Evolutionary conservation across 495 filamentous ascomycete genomes (phyloP), one percentile per base, ranked within the genome.

Genomic region (Aspergillus conjunctus): DNA sequence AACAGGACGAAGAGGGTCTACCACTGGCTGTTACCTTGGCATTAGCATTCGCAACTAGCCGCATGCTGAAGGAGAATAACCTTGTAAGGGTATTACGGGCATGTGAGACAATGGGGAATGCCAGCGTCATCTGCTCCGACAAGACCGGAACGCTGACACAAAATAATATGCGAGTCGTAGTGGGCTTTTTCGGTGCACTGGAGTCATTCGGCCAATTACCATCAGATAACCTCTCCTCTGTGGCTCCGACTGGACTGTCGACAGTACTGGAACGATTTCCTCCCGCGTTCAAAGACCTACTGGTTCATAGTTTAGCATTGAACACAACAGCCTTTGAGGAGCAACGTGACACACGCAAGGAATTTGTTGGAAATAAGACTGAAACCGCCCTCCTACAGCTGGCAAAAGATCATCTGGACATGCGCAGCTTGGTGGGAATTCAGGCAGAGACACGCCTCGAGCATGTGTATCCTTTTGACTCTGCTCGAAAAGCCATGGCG

Each of bases 51-150:
- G 87, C 87, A 15, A 89, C 87, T 1, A 88, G 82, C 51, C 78
- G 83, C 32, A 88, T 89, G 86, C 74, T 87, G 51, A 87, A 87
- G 60, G 87, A 88, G 67, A 85, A 87, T 66, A 89, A 89, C 55
- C 75, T 89, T 12, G 87, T 89, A 17, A 83, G 87, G 31, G 71
- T 87, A 20, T 77, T 89, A 20, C 78, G 82, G 15, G 85, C 86
- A 21, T 89, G 87, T 66, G 87, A 89, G 61, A 88, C 86, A 18
- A 89, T 89, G 87, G 87, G 87, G 33, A 88, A 88, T 64, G 86
- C 86, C 3, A 89, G 85, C 0, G 85, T 85, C 0, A 81, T 89
- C 31, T 89, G 87, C 68, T 88, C 86, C 0, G 87, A 89, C 66
- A 89, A 89, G 63, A 89, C 87, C 7, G 87, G 87, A 21, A 89